Evolutionary conservation across 345 rosid species (phyloP).

Genomic region (Brassica carinata): DNA sequence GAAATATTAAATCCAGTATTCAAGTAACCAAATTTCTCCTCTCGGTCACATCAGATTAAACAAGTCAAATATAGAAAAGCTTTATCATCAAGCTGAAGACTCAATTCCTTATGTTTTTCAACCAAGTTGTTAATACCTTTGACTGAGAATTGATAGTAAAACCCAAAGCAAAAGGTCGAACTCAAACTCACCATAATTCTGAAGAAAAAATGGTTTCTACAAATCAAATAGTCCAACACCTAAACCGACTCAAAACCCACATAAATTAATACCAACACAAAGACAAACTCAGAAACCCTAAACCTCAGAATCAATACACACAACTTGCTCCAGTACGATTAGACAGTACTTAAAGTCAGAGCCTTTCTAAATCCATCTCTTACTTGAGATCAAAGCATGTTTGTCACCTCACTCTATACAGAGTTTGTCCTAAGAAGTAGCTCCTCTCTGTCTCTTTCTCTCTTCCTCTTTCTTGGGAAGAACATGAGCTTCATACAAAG

Average conservation of each 20-base stretch:
- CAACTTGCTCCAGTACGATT: background rate
- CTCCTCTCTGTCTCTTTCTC: constrained; percentile 30
- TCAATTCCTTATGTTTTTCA: background rate
- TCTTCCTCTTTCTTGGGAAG: constrained; percentile 54
- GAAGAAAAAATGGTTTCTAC: background rate
- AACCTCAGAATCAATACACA: constrained; percentile 14
- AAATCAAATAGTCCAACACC: constrained; percentile 10
- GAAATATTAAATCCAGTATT: background rate
- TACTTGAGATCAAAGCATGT: constrained; percentile 25
- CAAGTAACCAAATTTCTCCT: background rate
- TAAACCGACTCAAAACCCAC: constrained; percentile 29
- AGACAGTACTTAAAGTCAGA: background rate
- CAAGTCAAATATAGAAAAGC: background rate
- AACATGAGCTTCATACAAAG: constrained; percentile 72
- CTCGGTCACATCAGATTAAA: background rate
- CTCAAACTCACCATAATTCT: background rate
- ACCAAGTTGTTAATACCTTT: background rate
- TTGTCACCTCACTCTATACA: constrained; percentile 24
- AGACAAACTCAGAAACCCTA: constrained; percentile 21
- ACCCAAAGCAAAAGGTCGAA: constrained; percentile 18
- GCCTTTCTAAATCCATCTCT: constrained; percentile 25
- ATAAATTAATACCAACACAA: constrained; percentile 15
- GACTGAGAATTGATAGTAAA: background rate
- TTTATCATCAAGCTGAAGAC: background rate
- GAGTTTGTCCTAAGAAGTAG: constrained; percentile 32